Percentiles rank a stretch among this genome's conserved stretches.
Evolutionary conservation across 306 rosid species (phyloP).

Genomic region (Sesbania bispinosa): DNA sequence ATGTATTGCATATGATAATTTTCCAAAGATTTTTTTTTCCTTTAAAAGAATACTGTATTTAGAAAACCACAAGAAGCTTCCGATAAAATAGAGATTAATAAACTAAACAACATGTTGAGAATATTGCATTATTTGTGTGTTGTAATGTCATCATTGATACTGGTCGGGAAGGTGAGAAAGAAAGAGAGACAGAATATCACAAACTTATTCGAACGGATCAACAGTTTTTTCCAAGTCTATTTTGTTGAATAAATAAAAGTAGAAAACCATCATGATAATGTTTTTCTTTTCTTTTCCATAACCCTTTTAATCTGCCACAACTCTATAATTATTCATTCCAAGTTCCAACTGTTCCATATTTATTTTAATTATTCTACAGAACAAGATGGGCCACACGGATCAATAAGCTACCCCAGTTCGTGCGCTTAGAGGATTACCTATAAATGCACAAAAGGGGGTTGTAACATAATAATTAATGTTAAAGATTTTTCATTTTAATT

Average conservation of each 20-base stretch:
- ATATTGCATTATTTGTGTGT: neutral
- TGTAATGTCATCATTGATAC: slow-evolving; percentile 9
- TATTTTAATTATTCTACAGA: slow-evolving; percentile 3
- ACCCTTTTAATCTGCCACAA: neutral
- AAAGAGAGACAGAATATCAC: slow-evolving; percentile 23
- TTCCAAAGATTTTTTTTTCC: too few relatives aligned
- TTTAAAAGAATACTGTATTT: too few relatives aligned
- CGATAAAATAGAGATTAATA: neutral
- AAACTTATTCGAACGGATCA: slow-evolving; percentile 17
- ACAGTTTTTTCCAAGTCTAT: neutral
- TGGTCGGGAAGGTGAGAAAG: slow-evolving; percentile 20
- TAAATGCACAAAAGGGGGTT: slow-evolving; percentile 13
- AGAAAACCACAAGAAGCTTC: slow-evolving; percentile 14
- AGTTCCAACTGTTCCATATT: slow-evolving; percentile 18
- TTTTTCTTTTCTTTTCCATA: neutral
- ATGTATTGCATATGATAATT: too few relatives aligned
- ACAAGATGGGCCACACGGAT: slow-evolving; percentile 21
- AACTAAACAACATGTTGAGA: neutral
- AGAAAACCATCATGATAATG: slow-evolving; percentile 23
- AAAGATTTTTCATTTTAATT: neutral
- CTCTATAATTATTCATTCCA: slow-evolving; percentile 24
- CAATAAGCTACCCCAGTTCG: slow-evolving; percentile 15
- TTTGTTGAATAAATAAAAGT: neutral
- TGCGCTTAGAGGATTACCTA: slow-evolving; percentile 9
- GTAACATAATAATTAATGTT: slow-evolving; percentile 13